Percentiles rank a stretch among this genome's conserved stretches.
phyloP scores from a whole-genome alignment of 176 grass and related monocot species.

The Bolboschoenus planiculmis region DNA sequence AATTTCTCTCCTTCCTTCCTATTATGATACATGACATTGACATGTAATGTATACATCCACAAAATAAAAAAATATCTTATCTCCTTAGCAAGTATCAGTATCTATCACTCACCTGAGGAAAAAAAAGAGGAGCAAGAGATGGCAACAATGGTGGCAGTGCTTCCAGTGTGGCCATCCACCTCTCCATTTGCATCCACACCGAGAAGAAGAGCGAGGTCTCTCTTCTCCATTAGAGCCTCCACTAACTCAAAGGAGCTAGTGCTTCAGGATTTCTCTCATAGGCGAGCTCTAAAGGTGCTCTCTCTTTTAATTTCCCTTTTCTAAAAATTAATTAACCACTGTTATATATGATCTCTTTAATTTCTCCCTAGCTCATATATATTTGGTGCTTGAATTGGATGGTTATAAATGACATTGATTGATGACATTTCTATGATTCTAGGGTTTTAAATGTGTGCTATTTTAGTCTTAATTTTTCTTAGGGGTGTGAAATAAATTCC shows the following conservation, averaged over 20 bases:
- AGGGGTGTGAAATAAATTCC: not conserved
- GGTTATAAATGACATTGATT: not conserved
- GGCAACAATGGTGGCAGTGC: constrained; percentile 32
- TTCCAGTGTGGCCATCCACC: constrained; percentile 31
- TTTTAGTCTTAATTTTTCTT: not conserved
- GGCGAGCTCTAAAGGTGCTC: constrained; percentile 75
- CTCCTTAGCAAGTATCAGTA: not conserved
- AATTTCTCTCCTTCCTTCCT: not conserved
- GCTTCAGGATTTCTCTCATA: constrained; percentile 53
- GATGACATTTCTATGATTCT: not conserved
- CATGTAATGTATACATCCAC: not conserved
- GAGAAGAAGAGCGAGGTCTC: constrained; percentile 23
- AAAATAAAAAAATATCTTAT: constrained; percentile 9
- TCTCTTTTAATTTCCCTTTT: not conserved
- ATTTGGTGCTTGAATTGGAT: not conserved
- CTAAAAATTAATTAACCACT: not conserved
- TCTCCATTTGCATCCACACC: not conserved
- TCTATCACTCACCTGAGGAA: too few relatives aligned
- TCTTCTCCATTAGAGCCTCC: constrained; percentile 43
- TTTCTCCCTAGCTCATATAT: not conserved
- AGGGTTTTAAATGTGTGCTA: not conserved
- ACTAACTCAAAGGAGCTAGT: constrained; percentile 52
- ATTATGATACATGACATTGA: not conserved
- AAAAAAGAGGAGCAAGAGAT: constrained; percentile 2
- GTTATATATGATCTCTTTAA: not conserved